Evolutionary conservation across 2,329 filamentous ascomycete genomes (phyloP), one percentile per base, ranked within the genome.

Genomic region (Beauveria brongniartii): DNA sequence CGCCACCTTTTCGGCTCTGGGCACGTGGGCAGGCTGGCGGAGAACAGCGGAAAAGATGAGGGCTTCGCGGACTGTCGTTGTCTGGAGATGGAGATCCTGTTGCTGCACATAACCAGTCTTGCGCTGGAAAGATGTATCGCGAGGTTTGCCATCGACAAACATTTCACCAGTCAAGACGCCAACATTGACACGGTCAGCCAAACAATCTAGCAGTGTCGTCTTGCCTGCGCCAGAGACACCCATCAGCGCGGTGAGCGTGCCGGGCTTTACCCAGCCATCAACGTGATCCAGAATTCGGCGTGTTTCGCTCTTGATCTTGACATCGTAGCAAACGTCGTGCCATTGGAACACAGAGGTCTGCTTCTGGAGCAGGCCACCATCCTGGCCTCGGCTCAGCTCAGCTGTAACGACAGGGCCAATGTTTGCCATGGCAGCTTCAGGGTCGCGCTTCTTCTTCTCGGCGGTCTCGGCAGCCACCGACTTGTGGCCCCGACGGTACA

Each of bases 61-160:
- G 9, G 92, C 91, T 74, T 97, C 92, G 63, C 92, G 87, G 44
- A 96, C 92, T 1, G 92, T 96, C 0, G 87, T 86, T 0, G 91
- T 96, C 52, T 87, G 80, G 48, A 95, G 79, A 71, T 96, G 92
- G 16, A 96, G 81, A 82, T 97, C 92, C 71, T 96, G 91, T 72
- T 96, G 92, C 70, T 96, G 91, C 41, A 92, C 92, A 67, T 96
- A 96, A 54, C 92, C 92, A 0, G 91, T 95, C 76, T 93, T 94
- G 65, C 92, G 88, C 73, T 96, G 92, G 81, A 96, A 96, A 0
- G 89, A 91, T 48, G 81, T 81, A 66, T 95, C 91, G 52, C 90
- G 85, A 30, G 84, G 86, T 43, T 79, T 80, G 34, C 83, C 83
- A 62, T 85, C 80, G 14, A 86, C 82, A 12, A 85, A 73, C 87